phyloP scores from a whole-genome alignment of 768 basidiomycete species.

The Pseudohyphozyma bogoriensis region DNA sequence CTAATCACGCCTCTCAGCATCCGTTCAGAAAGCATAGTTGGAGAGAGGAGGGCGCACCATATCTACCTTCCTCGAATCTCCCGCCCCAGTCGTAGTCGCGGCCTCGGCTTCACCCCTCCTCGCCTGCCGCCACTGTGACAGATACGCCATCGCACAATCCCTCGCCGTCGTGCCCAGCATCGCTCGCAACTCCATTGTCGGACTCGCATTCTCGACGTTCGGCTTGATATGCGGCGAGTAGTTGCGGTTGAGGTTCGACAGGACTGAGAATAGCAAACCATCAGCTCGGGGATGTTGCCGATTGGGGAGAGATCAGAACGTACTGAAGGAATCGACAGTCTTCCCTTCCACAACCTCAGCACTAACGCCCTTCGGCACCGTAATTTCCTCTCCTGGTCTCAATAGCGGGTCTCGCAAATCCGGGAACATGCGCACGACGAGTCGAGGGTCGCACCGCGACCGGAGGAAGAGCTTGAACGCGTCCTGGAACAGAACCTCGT shows the following conservation, averaged over 20 bases:
- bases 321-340: constrained; percentile 26
- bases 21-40: not conserved
- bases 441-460: constrained; percentile 9
- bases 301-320: not conserved
- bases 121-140: constrained; percentile 22
- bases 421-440: constrained; percentile 21
- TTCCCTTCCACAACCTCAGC: not conserved
- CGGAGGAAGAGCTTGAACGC: constrained; percentile 12
- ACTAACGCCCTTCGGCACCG: not conserved
- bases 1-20: not conserved
- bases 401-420: constrained; percentile 11
- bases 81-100: not conserved
- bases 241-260: constrained; percentile 29
- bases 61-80: constrained; percentile 28
- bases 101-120: not conserved
- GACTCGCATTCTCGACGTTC: constrained; percentile 13
- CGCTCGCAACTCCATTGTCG: constrained; percentile 17
- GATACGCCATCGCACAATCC: constrained; percentile 7
- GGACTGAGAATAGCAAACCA: constrained; percentile 4
- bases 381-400: not conserved
- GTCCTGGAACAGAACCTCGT: not conserved
- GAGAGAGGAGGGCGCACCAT: constrained; percentile 8
- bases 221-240: constrained; percentile 31
- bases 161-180: constrained; percentile 10
- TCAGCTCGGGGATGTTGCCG: not conserved